phyloP scores from a whole-genome alignment of 306 rosid species.

The Luffa aegyptiaca region DNA sequence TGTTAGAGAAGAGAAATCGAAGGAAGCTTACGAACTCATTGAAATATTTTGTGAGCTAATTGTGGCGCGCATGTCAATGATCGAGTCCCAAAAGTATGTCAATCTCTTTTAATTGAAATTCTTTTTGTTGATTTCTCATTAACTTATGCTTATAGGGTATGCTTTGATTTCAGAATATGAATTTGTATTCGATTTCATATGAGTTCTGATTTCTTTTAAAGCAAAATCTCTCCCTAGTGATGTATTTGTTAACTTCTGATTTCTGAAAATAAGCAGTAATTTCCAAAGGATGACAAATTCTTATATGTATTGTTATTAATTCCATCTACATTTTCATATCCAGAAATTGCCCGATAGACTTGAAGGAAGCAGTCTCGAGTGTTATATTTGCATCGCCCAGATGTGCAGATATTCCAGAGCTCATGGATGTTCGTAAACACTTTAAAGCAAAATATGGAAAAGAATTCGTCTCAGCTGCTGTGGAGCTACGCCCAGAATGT shows the following conservation, averaged over 20 bases:
- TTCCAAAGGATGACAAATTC: not conserved
- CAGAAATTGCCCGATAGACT: slow-evolving; percentile 85
- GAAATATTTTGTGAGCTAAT: slow-evolving; percentile 89
- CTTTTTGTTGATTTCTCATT: not conserved
- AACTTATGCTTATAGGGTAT: not conserved
- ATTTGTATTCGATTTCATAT: not conserved
- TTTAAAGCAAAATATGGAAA: slow-evolving; percentile 76
- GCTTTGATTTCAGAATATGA: not conserved
- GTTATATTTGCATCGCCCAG: slow-evolving; percentile 84
- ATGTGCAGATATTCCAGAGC: slow-evolving; percentile 86
- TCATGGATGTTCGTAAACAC: slow-evolving; percentile 65
- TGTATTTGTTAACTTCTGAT: not conserved
- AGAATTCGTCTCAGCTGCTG: slow-evolving; percentile 65
- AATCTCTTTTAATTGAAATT: not conserved
- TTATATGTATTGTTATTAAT: slow-evolving; percentile 2
- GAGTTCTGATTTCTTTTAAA: not conserved
- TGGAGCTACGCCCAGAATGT: slow-evolving; percentile 88
- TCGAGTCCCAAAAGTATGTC: slow-evolving; percentile 92
- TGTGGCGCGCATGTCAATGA: slow-evolving; percentile 71
- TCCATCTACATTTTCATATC: not conserved
- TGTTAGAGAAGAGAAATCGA: slow-evolving; percentile 79
- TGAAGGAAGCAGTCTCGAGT: slow-evolving; percentile 91
- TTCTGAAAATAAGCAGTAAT: not conserved
- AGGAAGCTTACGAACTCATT: slow-evolving; percentile 77
- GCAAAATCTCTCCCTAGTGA: not conserved